Evolutionary conservation across 1,284 basidiomycete genomes (phyloP), one percentile per base, ranked within the genome.

Genomic region (Sporisorium iseilematis-ciliati): DNA sequence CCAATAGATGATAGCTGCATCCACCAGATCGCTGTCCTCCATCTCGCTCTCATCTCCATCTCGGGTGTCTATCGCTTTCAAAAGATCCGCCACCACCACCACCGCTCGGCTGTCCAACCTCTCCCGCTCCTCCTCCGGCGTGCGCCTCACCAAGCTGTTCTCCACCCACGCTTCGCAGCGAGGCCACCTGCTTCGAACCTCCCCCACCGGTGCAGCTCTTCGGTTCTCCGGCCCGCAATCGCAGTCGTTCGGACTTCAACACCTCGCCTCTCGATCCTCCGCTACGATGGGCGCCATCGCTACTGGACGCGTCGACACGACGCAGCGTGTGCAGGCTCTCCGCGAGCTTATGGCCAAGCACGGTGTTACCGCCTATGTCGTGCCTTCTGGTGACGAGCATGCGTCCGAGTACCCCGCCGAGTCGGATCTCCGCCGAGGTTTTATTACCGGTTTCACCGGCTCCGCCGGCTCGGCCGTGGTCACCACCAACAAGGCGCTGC

Each of bases 381-480:
- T 86, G 25, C 86, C 85, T 10, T 85, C 85, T 0, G 84, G 83
- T 35, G 86, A 86, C 42, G 77, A 84, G 92, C 95, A 98, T 86
- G 91, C 90, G 14, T 95, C 93, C 86, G 95, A 97, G 85, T 97
- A 97, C 57, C 81, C 82, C 26, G 80, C 83, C 42, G 77, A 75
- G 31, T 79, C 77, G 72, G 95, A 97, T 86, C 89, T 92, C 61
- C 89, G 95, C 49, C 89, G 95, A 26, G 92, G 90, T 0, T 97
- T 90, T 87, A 92, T 97, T 70, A 94, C 93, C 40, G 93, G 93
- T 12, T 98, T 98, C 87, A 93, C 90, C 68, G 96, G 95, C 40
- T 96, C 94, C 21, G 94, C 95, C 67, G 95, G 93, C 35, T 77
- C 66, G 78, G 96, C 93, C 16, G 86, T 96, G 51, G 88, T 97